These are phyloP conservation scores for Leccinum broughii DNA, from an alignment of 768 basidiomycete species.

Conservation along the genomic window DNA sequence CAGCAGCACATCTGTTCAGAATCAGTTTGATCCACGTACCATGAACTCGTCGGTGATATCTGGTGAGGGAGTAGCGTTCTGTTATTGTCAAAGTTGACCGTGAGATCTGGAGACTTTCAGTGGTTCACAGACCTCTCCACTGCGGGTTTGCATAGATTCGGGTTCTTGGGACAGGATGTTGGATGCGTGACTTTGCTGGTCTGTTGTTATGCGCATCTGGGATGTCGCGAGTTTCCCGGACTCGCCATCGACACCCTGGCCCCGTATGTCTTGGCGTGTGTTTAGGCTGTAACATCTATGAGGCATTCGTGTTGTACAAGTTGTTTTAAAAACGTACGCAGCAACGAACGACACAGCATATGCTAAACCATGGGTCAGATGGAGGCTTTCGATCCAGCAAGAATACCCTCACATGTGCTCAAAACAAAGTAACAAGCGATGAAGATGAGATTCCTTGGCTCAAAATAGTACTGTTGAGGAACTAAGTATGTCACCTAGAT, in stretches of 20 bases:
- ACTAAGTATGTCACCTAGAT: background rate
- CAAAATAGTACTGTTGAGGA: slow-evolving; percentile 51
- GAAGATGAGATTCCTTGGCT: slow-evolving; percentile 58
- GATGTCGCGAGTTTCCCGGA: slow-evolving; percentile 26
- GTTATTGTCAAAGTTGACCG: background rate
- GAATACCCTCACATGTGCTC: slow-evolving; percentile 54
- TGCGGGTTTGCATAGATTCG: background rate
- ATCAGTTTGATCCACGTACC: slow-evolving; percentile 4
- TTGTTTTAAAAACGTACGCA: slow-evolving; percentile 43
- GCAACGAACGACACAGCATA: slow-evolving; percentile 67
- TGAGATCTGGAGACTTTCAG: background rate
- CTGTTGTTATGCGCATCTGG: slow-evolving; percentile 19
- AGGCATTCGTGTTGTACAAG: background rate
- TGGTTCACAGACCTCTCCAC: slow-evolving; percentile 11
- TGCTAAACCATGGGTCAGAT: slow-evolving; percentile 37
- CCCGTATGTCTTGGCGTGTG: slow-evolving; percentile 54
- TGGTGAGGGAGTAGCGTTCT: background rate
- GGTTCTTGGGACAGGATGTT: slow-evolving; percentile 6
- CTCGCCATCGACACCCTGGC: slow-evolving; percentile 53
- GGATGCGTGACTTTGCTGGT: background rate
- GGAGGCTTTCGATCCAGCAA: background rate
- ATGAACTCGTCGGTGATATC: background rate
- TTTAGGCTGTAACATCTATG: slow-evolving; percentile 48
- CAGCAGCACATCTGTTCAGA: background rate
- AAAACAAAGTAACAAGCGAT: slow-evolving; percentile 62